Evolutionary conservation across 768 basidiomycete species (phyloP).

Genomic region (Lactarius psammicola): DNA sequence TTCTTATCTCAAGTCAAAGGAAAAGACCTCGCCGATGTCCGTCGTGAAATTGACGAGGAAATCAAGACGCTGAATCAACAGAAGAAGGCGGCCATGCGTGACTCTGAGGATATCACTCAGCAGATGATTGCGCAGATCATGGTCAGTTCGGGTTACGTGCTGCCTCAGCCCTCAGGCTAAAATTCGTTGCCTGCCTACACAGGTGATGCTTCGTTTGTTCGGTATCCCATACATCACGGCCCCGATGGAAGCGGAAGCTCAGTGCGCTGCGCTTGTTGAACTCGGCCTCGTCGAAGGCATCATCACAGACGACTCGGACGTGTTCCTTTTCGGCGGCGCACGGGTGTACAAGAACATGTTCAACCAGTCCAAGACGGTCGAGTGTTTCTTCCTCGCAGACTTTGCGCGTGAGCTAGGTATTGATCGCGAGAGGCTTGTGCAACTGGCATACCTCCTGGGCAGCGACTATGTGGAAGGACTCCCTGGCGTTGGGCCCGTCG

Average conservation of each 20-base stretch:
- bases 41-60: conserved; percentile 90
- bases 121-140: conserved; percentile 89
- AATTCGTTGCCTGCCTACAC: conserved; percentile 6
- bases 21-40: conserved; percentile 74
- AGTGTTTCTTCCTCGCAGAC: conserved; percentile 87
- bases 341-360: conserved; percentile 99
- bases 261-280: conserved; percentile 88
- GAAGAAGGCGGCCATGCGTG: conserved; percentile 84
- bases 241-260: conserved; percentile 99
- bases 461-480: conserved; percentile 96
- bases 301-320: conserved; percentile 98
- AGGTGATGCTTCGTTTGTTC: conserved; percentile 90
- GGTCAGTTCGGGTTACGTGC: conserved; percentile 35
- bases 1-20: conserved; percentile 92
- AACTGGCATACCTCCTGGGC: conserved; percentile 90
- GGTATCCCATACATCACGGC: conserved; percentile 98
- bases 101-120: conserved; percentile 92
- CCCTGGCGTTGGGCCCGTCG: conserved; percentile 89
- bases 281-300: conserved; percentile 92
- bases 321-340: conserved; percentile 93
- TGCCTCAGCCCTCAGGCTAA: neutral
- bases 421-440: conserved; percentile 80
- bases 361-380: conserved; percentile 98
- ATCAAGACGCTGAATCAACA: conserved; percentile 78
- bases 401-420: conserved; percentile 85